Evolutionary conservation across 139 green algal species (phyloP).

Genomic region (Chlorokybus atmophyticus): DNA sequence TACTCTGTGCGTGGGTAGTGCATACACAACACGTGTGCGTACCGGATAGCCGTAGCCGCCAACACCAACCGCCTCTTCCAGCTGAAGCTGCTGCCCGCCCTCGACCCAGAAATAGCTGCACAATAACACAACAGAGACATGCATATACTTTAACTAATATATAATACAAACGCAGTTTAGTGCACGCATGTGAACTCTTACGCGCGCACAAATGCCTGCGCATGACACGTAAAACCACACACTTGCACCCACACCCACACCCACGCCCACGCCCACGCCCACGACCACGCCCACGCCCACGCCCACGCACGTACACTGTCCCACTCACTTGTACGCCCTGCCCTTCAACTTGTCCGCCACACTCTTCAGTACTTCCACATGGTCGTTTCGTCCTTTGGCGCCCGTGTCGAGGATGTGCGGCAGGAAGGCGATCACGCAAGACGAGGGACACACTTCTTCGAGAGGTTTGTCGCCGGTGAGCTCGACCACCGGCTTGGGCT

Average conservation of each 20-base stretch:
- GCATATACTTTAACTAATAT: no score
- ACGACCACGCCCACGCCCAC: no score
- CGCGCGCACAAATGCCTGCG: no score
- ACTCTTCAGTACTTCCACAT: conserved; percentile 47
- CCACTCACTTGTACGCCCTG: conserved; percentile 13
- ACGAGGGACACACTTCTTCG: conserved; percentile 16
- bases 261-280: no score
- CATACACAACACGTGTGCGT: not conserved
- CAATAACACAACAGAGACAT: no score
- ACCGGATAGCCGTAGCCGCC: conserved; percentile 48
- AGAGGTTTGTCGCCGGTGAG: conserved; percentile 38
- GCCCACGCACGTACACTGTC: no score
- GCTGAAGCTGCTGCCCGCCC: conserved; percentile 42
- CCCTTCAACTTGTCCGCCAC: conserved; percentile 54
- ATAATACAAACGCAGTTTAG: no score
- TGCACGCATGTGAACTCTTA: no score
- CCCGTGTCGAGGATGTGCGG: conserved; percentile 77
- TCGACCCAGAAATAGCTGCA: conserved; percentile 69
- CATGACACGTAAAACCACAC: no score
- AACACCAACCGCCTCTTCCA: conserved; percentile 66
- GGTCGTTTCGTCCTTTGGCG: conserved; percentile 50
- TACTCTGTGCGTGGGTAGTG: not conserved
- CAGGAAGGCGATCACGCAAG: conserved; percentile 73
- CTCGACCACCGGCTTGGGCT: conserved; percentile 37
- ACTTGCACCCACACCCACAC: no score